Evolutionary conservation across 441 rosid genomes (phyloP).

Genomic region (Omphalea diandra): DNA sequence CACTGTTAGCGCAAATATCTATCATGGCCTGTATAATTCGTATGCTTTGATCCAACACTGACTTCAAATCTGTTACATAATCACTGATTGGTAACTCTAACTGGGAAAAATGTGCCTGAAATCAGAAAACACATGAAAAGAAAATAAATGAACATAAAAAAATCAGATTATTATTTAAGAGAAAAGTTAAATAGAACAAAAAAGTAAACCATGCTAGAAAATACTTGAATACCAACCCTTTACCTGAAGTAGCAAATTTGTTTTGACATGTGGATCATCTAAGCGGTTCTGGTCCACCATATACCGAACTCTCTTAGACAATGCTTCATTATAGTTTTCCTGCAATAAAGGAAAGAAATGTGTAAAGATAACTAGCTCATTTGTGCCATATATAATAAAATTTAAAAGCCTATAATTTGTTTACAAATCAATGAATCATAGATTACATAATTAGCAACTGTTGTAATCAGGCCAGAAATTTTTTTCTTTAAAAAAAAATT

Average conservation of each 20-base stretch:
- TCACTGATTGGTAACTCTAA: too few species aligned
- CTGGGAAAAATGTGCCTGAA: too few species aligned
- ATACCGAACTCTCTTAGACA: constrained; percentile 71
- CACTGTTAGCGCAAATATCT: too few species aligned
- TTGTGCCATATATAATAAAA: not conserved
- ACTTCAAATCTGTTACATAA: too few species aligned
- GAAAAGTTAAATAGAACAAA: not conserved
- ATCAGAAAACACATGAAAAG: constrained; percentile 21
- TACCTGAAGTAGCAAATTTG: constrained; percentile 93
- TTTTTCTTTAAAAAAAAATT: not conserved
- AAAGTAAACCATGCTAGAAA: constrained; percentile 9
- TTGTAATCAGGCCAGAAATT: not conserved
- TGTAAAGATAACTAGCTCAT: not conserved
- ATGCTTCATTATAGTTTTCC: constrained; percentile 84
- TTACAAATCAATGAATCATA: not conserved
- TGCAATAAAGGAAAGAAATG: constrained; percentile 28
- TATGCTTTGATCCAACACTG: too few species aligned
- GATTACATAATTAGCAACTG: not conserved
- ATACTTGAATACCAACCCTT: not conserved
- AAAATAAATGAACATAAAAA: constrained; percentile 15
- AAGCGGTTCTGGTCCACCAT: constrained; percentile 72
- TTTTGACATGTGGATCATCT: constrained; percentile 96
- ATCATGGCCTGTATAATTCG: too few species aligned
- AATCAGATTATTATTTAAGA: constrained; percentile 5
- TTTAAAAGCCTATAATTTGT: not conserved